phyloP scores from a whole-genome alignment of 495 filamentous ascomycete species.

The Penicillium riverlandense region DNA sequence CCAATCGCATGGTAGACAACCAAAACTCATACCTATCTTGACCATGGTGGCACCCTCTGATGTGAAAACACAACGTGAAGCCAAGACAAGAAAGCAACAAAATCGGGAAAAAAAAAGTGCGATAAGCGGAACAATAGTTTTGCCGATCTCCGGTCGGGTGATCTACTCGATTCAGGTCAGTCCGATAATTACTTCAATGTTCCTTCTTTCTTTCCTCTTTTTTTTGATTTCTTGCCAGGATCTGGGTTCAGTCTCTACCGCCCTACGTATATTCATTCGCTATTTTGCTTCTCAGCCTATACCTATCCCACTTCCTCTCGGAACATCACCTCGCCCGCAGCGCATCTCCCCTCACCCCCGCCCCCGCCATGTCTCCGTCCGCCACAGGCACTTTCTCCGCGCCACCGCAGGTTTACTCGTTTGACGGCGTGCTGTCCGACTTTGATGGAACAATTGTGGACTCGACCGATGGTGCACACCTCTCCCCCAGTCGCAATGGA shows the following conservation, averaged over 20 bases:
- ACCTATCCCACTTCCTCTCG: background rate
- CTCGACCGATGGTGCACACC: slow-evolving; percentile 32
- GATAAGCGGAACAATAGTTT: slow-evolving; percentile 35
- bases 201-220: no score
- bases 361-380: slow-evolving; percentile 25
- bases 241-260: background rate
- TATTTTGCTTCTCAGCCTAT: background rate
- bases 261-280: background rate
- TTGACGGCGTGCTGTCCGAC: slow-evolving; percentile 81
- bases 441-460: slow-evolving; percentile 65
- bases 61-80: no score
- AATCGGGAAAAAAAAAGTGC: slow-evolving; percentile 19
- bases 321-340: background rate
- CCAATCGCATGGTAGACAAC: background rate
- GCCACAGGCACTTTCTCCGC: slow-evolving; percentile 47
- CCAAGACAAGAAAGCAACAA: slow-evolving; percentile 8
- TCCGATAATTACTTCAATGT: no score
- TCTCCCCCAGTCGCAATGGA: background rate
- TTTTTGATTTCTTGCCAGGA: no score
- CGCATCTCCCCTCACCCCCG: slow-evolving; percentile 8
- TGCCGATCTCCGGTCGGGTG: slow-evolving; percentile 32
- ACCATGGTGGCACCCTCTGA: slow-evolving; percentile 31
- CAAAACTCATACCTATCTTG: slow-evolving; percentile 38
- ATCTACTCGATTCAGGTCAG: slow-evolving; percentile 3
- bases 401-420: slow-evolving; percentile 51